Evolutionary conservation across 2,329 filamentous ascomycete genomes (phyloP), one percentile per base, ranked within the genome.

Genomic region (Karstenula rhodostoma): DNA sequence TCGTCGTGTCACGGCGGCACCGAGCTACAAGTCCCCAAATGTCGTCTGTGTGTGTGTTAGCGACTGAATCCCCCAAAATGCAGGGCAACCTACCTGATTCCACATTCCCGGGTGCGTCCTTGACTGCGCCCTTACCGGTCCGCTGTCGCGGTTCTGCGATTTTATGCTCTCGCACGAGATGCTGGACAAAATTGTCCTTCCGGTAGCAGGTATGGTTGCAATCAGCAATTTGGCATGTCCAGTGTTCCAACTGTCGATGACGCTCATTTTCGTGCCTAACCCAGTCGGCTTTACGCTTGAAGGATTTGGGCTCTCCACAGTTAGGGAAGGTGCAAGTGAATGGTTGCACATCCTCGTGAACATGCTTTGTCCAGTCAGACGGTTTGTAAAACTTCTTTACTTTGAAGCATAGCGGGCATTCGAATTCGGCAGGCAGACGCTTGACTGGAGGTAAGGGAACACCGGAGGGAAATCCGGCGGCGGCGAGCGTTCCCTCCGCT

Each of bases 251-350:
- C 65, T 96, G 92, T 25, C 94, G 87, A 74, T 97, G 94, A 27
- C 91, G 89, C 78, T 97, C 94, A 68, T 94, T 96, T 75, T 97
- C 94, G 71, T 97, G 94, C 32, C 94, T 87, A 23, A 97, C 93
- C 94, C 94, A 97, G 74, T 97, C 94, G 15, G 94, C 94, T 78
- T 97, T 97, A 50, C 93, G 87, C 79, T 97, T 97, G 83, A 97
- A 97, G 37, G 92, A 93, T 78, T 96, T 96, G 19, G 91, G 89
- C 50, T 96, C 93, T 9, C 86, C 86, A 73, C 94, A 97, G 53
- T 87, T 85, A 2, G 90, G 88, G 81, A 94, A 97, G 0, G 93
- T 97, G 78, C 94, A 97, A 3, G 92, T 96, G 68, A 97, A 97
- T 0, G 94, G 94, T 73, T 95, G 91, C 0, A 97, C 88, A 74